These are phyloP conservation scores for Fusarium sp. DNA, from an alignment of 2,329 filamentous ascomycete species.

Conservation along the genomic window DNA sequence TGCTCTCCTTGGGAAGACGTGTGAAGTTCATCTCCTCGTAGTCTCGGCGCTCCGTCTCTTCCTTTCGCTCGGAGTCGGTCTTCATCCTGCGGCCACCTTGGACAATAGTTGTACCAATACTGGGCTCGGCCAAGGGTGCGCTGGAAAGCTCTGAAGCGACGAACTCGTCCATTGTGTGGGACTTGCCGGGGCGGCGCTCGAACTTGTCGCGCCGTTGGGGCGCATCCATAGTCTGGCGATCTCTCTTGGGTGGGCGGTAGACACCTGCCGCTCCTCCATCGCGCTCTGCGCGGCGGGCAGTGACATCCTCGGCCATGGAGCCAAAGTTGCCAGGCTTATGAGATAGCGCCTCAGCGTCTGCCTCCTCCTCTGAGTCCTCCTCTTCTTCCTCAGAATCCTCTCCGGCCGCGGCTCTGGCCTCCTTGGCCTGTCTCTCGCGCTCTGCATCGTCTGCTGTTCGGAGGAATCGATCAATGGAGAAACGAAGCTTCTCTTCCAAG, in stretches of 20 bases:
- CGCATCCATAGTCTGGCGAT: conserved; percentile 85
- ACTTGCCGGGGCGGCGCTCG: conserved; percentile 75
- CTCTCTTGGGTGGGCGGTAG: conserved; percentile 90
- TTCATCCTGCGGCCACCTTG: conserved; percentile 83
- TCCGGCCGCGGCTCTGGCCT: conserved; percentile 45
- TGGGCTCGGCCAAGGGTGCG: conserved; percentile 86
- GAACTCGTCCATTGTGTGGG: conserved; percentile 91
- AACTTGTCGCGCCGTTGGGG: conserved; percentile 70
- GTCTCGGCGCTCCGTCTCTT: conserved; percentile 81
- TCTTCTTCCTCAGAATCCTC: conserved; percentile 50
- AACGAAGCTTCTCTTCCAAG: conserved; percentile 89
- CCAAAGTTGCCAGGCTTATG: conserved; percentile 47
- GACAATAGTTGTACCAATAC: conserved; percentile 90
- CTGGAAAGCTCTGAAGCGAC: conserved; percentile 85
- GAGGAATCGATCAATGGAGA: conserved; percentile 95
- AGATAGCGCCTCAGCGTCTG: conserved; percentile 48
- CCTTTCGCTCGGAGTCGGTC: conserved; percentile 79
- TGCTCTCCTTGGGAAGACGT: conserved; percentile 85
- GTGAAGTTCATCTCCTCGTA: conserved; percentile 96
- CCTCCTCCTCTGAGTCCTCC: conserved; percentile 55
- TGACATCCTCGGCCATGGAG: conserved; percentile 52
- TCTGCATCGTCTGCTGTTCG: conserved; percentile 84
- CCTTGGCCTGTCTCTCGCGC: conserved; percentile 56
- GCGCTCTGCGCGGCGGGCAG: conserved; percentile 45
- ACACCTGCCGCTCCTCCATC: conserved; percentile 70